A percentile compares a stretch with the other conserved stretches of the same genome.
Conservation (phyloP, 192 early-diverging fungal genomes). For the Podila minutissima region DNA sequence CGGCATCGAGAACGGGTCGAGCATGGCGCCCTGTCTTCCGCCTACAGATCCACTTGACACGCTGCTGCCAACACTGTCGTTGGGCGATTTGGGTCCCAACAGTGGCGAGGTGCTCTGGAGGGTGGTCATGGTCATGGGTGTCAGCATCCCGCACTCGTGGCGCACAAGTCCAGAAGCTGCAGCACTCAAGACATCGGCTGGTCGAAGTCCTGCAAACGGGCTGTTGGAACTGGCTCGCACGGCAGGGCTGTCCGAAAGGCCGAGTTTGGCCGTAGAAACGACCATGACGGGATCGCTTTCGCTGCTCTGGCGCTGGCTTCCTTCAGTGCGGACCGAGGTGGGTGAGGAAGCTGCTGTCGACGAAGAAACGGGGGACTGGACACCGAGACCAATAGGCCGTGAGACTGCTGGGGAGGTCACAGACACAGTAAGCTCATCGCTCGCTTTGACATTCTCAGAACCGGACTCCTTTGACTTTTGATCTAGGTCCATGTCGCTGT, state of each 20-base stretch:
- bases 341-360: too few relatives aligned
- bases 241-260: neutral
- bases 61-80: neutral
- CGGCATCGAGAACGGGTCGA: slow-evolving; percentile 50
- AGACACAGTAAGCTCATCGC: too few relatives aligned
- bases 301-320: too few relatives aligned
- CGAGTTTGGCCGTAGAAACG: neutral
- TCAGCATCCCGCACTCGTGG: neutral
- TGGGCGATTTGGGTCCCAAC: neutral
- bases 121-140: slow-evolving; percentile 29
- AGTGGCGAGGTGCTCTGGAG: neutral
- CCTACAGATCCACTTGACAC: neutral
- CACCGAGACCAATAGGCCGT: too few relatives aligned
- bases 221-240: neutral
- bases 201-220: neutral
- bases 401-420: too few relatives aligned
- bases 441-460: too few relatives aligned
- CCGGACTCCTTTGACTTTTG: neutral
- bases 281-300: too few relatives aligned
- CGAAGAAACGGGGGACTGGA: too few relatives aligned
- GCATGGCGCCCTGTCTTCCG: slow-evolving; percentile 16
- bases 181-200: neutral
- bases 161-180: neutral
- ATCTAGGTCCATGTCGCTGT: neutral
- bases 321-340: too few relatives aligned